phyloP scores from a whole-genome alignment of 139 green algal genomes.

The Dunaliella primolecta region DNA sequence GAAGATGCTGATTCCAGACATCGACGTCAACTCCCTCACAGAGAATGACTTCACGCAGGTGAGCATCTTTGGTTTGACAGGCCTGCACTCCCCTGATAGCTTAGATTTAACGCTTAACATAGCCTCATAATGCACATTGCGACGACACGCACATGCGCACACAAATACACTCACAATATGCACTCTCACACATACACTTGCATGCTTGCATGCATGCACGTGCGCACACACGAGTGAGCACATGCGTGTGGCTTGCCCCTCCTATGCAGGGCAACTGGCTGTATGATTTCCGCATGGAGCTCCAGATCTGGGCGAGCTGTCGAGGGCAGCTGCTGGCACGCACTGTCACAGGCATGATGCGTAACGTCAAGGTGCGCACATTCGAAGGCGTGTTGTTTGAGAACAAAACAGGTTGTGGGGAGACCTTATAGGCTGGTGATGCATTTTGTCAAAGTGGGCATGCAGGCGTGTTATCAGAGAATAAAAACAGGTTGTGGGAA shows the following conservation, averaged over 20 bases:
- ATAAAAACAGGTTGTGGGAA: too few relatives aligned
- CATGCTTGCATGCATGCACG: neutral
- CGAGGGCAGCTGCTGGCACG: slow-evolving; percentile 76
- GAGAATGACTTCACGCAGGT: slow-evolving; percentile 42
- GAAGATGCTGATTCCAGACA: slow-evolving; percentile 34
- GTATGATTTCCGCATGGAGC: slow-evolving; percentile 35
- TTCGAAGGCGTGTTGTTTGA: too few relatives aligned
- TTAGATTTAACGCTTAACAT: neutral
- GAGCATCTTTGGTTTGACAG: neutral
- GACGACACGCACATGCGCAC: neutral
- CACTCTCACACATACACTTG: too few relatives aligned
- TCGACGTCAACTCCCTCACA: slow-evolving; percentile 33
- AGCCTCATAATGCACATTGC: neutral
- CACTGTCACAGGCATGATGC: slow-evolving; percentile 70
- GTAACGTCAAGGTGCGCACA: slow-evolving; percentile 52
- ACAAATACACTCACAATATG: neutral
- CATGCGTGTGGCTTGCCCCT: neutral
- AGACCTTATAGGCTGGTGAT: too few relatives aligned
- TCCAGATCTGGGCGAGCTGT: slow-evolving; percentile 77
- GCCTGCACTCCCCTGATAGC: neutral
- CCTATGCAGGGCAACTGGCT: slow-evolving; percentile 4
- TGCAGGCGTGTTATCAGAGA: too few relatives aligned
- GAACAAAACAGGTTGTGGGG: too few relatives aligned
- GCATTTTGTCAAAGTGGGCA: too few relatives aligned
- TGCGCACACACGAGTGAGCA: neutral